phyloP scores from a whole-genome alignment of 2,329 filamentous ascomycete species.

The Botryosphaeria agaves region DNA sequence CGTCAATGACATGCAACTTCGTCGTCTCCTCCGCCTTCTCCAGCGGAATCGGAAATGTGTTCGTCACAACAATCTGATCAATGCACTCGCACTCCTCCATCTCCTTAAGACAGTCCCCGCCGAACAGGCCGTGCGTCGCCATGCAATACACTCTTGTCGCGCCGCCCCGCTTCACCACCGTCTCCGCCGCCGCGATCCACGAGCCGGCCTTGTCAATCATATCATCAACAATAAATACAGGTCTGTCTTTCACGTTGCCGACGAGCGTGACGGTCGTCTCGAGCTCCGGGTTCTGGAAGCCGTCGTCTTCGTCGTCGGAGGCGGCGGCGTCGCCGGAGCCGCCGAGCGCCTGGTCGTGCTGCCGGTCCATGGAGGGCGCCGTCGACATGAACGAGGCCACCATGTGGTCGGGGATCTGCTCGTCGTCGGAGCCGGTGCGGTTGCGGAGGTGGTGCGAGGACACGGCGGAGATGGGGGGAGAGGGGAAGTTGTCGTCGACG shows the following conservation, averaged over 20 bases:
- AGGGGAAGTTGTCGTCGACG: constrained; percentile 83
- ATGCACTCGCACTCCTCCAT: constrained; percentile 89
- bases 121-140: constrained; percentile 90
- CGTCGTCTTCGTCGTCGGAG: constrained; percentile 86
- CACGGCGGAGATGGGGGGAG: constrained; percentile 48
- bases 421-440: constrained; percentile 27
- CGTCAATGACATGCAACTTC: constrained; percentile 80
- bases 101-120: constrained; percentile 73
- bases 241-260: constrained; percentile 73
- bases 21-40: constrained; percentile 51
- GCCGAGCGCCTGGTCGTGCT: constrained; percentile 42
- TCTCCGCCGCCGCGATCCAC: constrained; percentile 95
- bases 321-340: constrained; percentile 69
- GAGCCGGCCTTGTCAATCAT: constrained; percentile 97
- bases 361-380: constrained; percentile 47
- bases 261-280: constrained; percentile 98
- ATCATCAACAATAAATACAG: constrained; percentile 91
- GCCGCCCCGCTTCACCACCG: constrained; percentile 78
- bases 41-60: constrained; percentile 82
- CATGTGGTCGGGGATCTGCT: constrained; percentile 59
- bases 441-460: constrained; percentile 34
- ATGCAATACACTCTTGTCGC: constrained; percentile 96
- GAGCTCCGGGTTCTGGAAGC: constrained; percentile 59
- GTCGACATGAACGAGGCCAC: constrained; percentile 65
- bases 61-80: constrained; percentile 85